Conservation (phyloP, 768 basidiomycete species). For the Russula emetica region DNA sequence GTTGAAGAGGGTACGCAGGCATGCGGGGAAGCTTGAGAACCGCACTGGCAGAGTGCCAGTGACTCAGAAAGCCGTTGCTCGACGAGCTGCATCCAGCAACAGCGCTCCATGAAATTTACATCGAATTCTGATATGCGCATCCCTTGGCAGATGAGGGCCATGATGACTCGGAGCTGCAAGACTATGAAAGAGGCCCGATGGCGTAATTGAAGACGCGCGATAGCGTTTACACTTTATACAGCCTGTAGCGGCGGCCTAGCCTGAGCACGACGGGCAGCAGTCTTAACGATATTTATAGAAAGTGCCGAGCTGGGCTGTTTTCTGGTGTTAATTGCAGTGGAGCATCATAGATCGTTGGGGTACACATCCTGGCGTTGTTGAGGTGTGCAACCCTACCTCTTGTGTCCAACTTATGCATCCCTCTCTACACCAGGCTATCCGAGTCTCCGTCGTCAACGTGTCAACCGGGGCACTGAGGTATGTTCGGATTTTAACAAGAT, state of each 20-base stretch:
- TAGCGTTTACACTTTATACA: constrained; percentile 99
- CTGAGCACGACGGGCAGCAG: constrained; percentile 98
- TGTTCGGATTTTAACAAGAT: too few species aligned
- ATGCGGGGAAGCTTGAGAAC: too few species aligned
- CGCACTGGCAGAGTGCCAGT: too few species aligned
- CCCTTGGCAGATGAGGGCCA: constrained; percentile 84
- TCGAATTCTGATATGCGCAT: constrained; percentile 90
- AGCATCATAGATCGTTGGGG: constrained; percentile 99
- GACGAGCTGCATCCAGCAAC: constrained; percentile 93
- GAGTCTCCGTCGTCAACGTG: too few species aligned
- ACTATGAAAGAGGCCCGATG: constrained; percentile 84
- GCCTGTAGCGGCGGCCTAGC: too few species aligned
- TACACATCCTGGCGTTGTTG: constrained; percentile 88
- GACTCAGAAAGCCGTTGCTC: too few species aligned
- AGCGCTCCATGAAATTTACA: constrained; percentile 93
- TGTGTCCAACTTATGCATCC: constrained; percentile 3
- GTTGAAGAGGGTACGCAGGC: too few species aligned
- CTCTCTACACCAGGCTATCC: constrained; percentile 38
- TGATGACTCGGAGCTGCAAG: too few species aligned
- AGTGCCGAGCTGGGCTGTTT: constrained; percentile 55
- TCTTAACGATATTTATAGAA: constrained; percentile 84
- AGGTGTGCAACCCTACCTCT: constrained; percentile 51
- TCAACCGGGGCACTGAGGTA: too few species aligned
- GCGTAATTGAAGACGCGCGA: constrained; percentile 84
- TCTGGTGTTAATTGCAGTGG: constrained; percentile 87